Evolutionary conservation across 2,329 filamentous ascomycete species (phyloP), one percentile per base, ranked within the genome.

Genomic region (Colletotrichum spaethianum): DNA sequence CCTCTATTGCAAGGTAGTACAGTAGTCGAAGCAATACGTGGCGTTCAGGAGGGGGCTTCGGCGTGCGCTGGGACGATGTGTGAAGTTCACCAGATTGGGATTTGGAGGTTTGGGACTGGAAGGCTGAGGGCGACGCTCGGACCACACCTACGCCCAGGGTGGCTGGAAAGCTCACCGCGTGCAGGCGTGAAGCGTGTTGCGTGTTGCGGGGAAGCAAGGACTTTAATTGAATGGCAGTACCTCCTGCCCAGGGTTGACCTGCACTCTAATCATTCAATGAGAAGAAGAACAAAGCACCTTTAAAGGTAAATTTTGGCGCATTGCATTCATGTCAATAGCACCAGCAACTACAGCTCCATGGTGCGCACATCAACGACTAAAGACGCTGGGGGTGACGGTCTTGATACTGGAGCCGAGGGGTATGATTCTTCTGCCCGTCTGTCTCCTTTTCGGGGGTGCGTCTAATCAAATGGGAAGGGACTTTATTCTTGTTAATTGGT

Each of bases 141-240:
- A 38, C 67, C 70, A 71, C 67, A 50, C 20, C 38, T 9, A 52
- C 42, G 23, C 70, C 67, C 36, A 55, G 61, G 70, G 61, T 70
- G 70, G 70, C 70, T 71, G 70, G 57, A 73, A 57, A 62, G 62
- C 61, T 67, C 61, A 59, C 60, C 60, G 60, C 70, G 62, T 28
- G 62, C 62, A 56, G 36, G 31, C 46, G 28, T 59, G 63, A 36
- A 38, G 33, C 65, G 55, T 73, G 55, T 64, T 56, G 48, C 64
- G 50, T 68, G 69, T 70, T 73, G 70, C 70, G 70, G 70, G 70
- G 70, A 71, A 67, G 66, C 70, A 73, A 66, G 67, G 70, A 73
- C 61, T 63, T 73, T 73, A 70, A 73, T 70, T 73, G 67, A 73
- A 61, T 61, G 63, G 36, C 18, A 18, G 18, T 52, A 26, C 40